These are phyloP conservation scores for Panicum hallii DNA, from an alignment of 202 grass and related monocot species.

Conservation along the genomic window DNA sequence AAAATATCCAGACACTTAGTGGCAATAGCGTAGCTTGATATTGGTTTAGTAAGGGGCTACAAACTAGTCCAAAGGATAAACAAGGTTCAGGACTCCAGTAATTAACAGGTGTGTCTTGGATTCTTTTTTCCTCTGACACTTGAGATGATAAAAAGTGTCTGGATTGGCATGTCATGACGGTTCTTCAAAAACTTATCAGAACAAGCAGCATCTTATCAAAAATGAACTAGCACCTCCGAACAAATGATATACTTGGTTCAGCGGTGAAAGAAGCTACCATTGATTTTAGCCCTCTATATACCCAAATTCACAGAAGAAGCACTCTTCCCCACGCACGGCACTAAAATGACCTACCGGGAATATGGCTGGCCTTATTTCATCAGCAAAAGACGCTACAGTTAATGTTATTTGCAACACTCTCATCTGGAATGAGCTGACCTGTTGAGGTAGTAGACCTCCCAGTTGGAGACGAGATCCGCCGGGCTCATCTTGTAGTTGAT, in stretches of 20 bases:
- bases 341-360: not conserved
- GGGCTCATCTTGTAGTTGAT: slow-evolving; percentile 95
- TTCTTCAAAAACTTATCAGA: not conserved
- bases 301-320: not conserved
- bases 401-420: not conserved
- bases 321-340: not conserved
- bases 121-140: not conserved
- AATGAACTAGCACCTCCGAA: not conserved
- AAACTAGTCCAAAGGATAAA: slow-evolving; percentile 11
- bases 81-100: slow-evolving; percentile 7
- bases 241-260: not conserved
- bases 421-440: slow-evolving; percentile 45
- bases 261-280: not conserved
- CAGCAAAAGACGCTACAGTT: slow-evolving; percentile 6
- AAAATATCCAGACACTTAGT: slow-evolving; percentile 5
- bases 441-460: slow-evolving; percentile 95
- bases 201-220: not conserved
- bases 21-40: not conserved
- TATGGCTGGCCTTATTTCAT: slow-evolving; percentile 11
- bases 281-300: slow-evolving; percentile 1
- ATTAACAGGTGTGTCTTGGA: slow-evolving; percentile 1
- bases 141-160: not conserved
- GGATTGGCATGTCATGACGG: not conserved
- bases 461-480: slow-evolving; percentile 81
- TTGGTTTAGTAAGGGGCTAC: not conserved